Conservation (phyloP, 2,329 filamentous ascomycete genomes). For the Apiospora phragmitis region DNA sequence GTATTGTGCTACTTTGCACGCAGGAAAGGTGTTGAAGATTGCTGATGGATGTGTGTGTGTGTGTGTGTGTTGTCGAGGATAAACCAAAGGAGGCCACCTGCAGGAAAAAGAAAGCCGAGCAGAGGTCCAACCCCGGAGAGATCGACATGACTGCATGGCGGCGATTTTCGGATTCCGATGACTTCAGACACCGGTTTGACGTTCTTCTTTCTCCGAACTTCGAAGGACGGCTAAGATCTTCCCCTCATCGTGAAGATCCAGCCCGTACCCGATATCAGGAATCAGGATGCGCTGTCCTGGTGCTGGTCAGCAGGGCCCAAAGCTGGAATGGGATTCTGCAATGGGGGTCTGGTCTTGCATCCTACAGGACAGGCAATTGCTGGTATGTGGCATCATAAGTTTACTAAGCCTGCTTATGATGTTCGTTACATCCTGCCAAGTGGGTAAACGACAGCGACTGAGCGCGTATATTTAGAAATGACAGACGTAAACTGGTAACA, state of each 20-base stretch:
- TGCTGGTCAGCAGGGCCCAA: background rate
- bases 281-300: background rate
- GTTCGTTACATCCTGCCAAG: background rate
- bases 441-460: background rate
- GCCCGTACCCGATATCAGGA: background rate
- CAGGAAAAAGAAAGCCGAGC: background rate
- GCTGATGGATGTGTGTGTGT: too few species aligned
- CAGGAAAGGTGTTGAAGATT: background rate
- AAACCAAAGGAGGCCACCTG: background rate
- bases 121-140: background rate
- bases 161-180: background rate
- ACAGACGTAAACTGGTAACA: background rate
- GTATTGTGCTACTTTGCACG: too few species aligned
- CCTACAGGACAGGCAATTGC: background rate
- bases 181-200: background rate
- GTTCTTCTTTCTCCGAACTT: too few species aligned
- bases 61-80: background rate
- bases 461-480: background rate
- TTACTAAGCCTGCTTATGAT: background rate
- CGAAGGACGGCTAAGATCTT: background rate
- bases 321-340: background rate
- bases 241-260: background rate
- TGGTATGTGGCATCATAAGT: background rate
- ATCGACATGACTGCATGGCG: background rate
- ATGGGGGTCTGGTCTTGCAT: background rate